Base-by-base conservation (phyloP, 2,329 filamentous ascomycete genomes). In the Beauveria varroae region DNA sequence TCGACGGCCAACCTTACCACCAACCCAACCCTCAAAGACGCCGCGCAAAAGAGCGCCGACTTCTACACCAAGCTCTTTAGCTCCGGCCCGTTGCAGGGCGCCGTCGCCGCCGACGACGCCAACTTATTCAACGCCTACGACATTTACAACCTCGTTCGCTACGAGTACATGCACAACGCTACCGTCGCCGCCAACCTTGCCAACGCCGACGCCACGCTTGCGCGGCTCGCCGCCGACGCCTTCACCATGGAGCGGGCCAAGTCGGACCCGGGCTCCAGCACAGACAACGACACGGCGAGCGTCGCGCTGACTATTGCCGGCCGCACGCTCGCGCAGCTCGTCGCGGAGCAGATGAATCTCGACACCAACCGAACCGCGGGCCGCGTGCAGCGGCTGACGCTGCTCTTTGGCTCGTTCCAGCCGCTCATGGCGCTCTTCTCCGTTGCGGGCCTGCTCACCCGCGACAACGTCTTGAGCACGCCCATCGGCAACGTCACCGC, bases 181-280 rank as follows among this genome's bases (percentile, higher is more conserved):
- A 77, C 77, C 1, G 72, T 79, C 8, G 68, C 70, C 28, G 64
- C 69, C 0, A 66, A 67, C 2, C 69, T 89, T 3, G 56, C 66
- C 8, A 65, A 71, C 41, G 67, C 66, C 47, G 68, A 73, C 64
- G 28, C 57, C 1, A 72, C 68, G 0, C 63, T 75, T 26, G 79
- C 78, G n/a, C 64, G 68, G 41, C 79, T 93, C 41, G 78, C 79
- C 62, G 77, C 75, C 5, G 81, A 93, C 24, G 91, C 92, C 56
- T 81, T 86, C 64, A 74, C 74, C 20, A 85, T 92, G 70, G 86
- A 95, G 74, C 88, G 81, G 69, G 68, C 72, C 57, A 71, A 75
- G 49, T 41, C 55, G 9, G 55, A 55, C 6, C 50, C 50, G 8
- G 14, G 46, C 50, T 18, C 55, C 50, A 78, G 80, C 64, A 76